Percentiles rank a stretch among this genome's conserved stretches.
Conservation (phyloP, 2,329 filamentous ascomycete species). For the Myriosclerotinia scirpicola region DNA sequence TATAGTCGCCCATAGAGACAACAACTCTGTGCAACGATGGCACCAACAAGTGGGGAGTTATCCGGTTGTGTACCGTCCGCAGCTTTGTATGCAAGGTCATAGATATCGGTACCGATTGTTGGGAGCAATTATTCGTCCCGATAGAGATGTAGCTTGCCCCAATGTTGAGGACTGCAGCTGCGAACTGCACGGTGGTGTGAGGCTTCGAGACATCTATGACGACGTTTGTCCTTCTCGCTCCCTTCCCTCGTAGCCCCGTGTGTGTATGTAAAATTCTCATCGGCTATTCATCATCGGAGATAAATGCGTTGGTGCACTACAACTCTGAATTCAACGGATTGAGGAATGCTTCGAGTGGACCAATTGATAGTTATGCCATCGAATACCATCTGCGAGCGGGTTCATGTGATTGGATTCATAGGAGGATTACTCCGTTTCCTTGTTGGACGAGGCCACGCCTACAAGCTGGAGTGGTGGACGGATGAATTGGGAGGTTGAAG, state of each 20-base stretch:
- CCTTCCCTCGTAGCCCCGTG: background rate
- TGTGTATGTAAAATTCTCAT: background rate
- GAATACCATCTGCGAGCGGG: background rate
- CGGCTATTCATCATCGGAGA: background rate
- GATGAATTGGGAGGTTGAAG: background rate
- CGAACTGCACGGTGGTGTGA: background rate
- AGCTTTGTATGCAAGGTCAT: slow-evolving; percentile 12
- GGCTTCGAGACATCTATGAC: background rate
- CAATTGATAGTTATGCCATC: background rate
- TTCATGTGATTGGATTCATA: background rate
- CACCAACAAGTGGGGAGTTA: background rate
- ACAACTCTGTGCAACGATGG: background rate
- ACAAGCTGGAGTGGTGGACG: background rate
- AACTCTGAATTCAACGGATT: background rate
- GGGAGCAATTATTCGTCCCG: background rate
- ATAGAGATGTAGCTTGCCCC: background rate
- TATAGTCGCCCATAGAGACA: background rate
- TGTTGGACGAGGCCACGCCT: background rate
- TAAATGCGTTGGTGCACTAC: background rate
- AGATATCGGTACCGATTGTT: slow-evolving; percentile 9
- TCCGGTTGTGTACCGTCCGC: background rate
- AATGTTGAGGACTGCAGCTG: slow-evolving; percentile 7
- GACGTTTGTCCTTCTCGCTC: background rate
- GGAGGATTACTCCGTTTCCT: background rate
- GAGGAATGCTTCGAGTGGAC: background rate